Conservation (phyloP, 2,329 filamentous ascomycete genomes). For the Exophiala phaeomuriformis region DNA sequence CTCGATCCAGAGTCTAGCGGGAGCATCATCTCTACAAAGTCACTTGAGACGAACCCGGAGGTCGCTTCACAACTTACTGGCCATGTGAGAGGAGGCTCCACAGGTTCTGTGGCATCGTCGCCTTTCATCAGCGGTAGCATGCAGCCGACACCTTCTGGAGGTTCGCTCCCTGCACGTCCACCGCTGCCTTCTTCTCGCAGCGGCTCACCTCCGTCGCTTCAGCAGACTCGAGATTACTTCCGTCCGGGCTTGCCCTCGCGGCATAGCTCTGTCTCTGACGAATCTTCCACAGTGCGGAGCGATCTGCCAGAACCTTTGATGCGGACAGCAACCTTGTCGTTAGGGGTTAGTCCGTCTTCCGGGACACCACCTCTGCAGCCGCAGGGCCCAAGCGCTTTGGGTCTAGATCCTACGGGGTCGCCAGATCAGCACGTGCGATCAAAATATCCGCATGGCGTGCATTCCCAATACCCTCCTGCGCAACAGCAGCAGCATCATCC, state of each 20-base stretch:
- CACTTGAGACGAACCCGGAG: slow-evolving; percentile 15
- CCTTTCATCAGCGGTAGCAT: slow-evolving; percentile 13
- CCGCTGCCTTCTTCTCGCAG: slow-evolving; percentile 18
- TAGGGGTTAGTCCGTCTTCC: slow-evolving; percentile 10
- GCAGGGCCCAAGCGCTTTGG: slow-evolving; percentile 2
- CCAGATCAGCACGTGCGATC: slow-evolving; percentile 13
- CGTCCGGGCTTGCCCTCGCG: slow-evolving; percentile 18
- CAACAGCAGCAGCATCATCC: slow-evolving; percentile 9
- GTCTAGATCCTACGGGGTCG: slow-evolving; percentile 5
- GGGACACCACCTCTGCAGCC: slow-evolving; percentile 18
- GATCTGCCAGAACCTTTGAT: slow-evolving; percentile 20
- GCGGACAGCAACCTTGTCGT: slow-evolving; percentile 18
- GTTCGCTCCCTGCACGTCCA: slow-evolving; percentile 8
- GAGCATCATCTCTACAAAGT: slow-evolving; percentile 24
- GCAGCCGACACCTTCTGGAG: slow-evolving; percentile 2
- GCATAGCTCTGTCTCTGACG: slow-evolving; percentile 26
- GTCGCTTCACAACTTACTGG: slow-evolving; percentile 4
- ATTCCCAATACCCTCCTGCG: neutral
- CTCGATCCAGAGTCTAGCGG: slow-evolving; percentile 34
- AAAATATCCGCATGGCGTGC: slow-evolving; percentile 11
- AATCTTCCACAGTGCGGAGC: slow-evolving; percentile 19
- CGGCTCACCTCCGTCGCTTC: slow-evolving; percentile 14
- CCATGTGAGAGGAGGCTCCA: slow-evolving; percentile 22
- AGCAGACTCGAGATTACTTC: slow-evolving; percentile 15
- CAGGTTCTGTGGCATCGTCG: slow-evolving; percentile 21